These are phyloP conservation scores for Yarrowia phangngaensis DNA, from an alignment of 805 yeast genomes.

Conservation along the genomic window DNA sequence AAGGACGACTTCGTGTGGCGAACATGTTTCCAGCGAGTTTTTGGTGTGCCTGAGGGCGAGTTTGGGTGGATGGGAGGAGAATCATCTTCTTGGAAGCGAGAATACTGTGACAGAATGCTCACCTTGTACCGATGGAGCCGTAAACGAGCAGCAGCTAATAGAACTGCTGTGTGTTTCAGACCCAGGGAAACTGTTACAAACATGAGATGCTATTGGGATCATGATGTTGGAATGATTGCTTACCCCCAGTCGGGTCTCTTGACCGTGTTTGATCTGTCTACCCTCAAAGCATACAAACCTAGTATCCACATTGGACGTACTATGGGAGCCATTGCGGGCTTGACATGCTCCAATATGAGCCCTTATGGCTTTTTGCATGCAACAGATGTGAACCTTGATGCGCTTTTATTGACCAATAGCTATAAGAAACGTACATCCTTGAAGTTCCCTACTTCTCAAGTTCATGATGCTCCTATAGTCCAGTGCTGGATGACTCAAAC, in stretches of 20 bases:
- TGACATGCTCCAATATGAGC: conserved; percentile 12
- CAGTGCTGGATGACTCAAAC: conserved; percentile 24
- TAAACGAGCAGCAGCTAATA: conserved; percentile 13
- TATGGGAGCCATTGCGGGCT: conserved; percentile 18
- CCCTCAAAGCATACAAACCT: conserved; percentile 19
- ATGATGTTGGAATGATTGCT: conserved; percentile 13
- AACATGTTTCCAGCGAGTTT: conserved; percentile 23
- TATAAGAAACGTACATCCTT: conserved; percentile 9
- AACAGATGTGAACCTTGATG: conserved; percentile 17
- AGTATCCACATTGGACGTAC: conserved; percentile 14
- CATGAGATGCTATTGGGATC: conserved; percentile 15
- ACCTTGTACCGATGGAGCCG: conserved; percentile 24
- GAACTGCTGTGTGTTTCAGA: conserved; percentile 6
- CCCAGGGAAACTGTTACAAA: conserved; percentile 18
- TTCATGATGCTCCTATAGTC: conserved; percentile 13
- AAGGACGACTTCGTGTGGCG: conserved; percentile 26
- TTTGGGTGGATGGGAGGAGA: conserved; percentile 27
- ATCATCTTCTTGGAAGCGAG: conserved; percentile 16
- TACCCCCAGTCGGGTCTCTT: conserved; percentile 15
- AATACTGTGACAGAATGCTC: conserved; percentile 22
- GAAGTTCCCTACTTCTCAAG: conserved; percentile 16
- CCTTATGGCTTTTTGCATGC: conserved; percentile 20
- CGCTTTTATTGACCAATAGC: conserved; percentile 10
- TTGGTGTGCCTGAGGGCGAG: conserved; percentile 13
- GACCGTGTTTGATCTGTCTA: conserved; percentile 8